These are phyloP conservation scores for Podaxis sp. DNA, from an alignment of 768 basidiomycete genomes.

Conservation along the genomic window DNA sequence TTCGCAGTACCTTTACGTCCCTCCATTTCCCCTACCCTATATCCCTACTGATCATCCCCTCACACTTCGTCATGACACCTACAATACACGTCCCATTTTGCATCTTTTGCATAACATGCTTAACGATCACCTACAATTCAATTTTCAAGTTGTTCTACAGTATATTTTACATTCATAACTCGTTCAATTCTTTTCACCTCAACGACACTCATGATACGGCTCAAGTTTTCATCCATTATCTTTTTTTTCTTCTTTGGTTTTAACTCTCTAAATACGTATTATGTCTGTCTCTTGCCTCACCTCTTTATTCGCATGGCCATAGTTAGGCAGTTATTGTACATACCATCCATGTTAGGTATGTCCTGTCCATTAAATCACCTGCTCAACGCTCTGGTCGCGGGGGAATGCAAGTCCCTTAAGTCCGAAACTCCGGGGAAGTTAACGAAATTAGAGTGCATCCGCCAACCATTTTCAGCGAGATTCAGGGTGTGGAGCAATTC, in stretches of 20 bases:
- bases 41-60: neutral
- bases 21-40: neutral
- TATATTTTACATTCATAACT: slow-evolving; percentile 5
- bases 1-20: neutral
- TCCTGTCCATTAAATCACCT: neutral
- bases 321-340: slow-evolving; percentile 6
- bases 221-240: neutral
- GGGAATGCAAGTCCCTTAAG: too few relatives aligned
- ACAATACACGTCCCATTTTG: neutral
- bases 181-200: neutral
- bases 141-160: slow-evolving; percentile 4
- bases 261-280: neutral
- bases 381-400: neutral
- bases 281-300: neutral
- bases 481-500: too few relatives aligned
- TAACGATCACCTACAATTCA: neutral
- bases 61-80: neutral
- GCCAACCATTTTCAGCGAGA: too few relatives aligned
- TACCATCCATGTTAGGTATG: neutral
- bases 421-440: too few relatives aligned
- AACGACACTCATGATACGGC: neutral
- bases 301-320: neutral
- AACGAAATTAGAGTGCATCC: too few relatives aligned
- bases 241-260: neutral
- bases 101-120: slow-evolving; percentile 3